These are phyloP conservation scores for Hirsutella rhossiliensis DNA, from an alignment of 2,329 filamentous ascomycete genomes.

Conservation along the genomic window DNA sequence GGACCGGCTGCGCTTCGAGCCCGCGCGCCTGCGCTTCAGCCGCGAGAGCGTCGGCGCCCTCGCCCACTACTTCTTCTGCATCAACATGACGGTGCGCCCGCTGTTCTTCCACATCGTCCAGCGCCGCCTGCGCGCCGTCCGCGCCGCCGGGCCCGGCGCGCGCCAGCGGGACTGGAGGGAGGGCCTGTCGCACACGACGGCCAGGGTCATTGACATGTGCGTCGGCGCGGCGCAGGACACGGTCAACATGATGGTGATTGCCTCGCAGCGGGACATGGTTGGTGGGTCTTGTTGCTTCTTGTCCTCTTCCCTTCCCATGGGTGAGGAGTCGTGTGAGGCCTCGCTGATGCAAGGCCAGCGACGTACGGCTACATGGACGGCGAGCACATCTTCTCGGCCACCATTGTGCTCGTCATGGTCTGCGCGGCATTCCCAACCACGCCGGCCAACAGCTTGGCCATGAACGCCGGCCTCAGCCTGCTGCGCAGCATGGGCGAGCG, in stretches of 20 bases:
- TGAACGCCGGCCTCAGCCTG: conserved; percentile 32
- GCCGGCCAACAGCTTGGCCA: conserved; percentile 26
- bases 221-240: conserved; percentile 34
- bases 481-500: conserved; percentile 37
- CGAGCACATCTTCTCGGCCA: conserved; percentile 42
- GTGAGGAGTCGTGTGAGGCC: too few species aligned
- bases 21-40: conserved; percentile 28
- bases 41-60: conserved; percentile 39
- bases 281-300: conserved; percentile 18
- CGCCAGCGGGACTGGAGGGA: conserved; percentile 21
- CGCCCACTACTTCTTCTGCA: conserved; percentile 43
- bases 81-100: conserved; percentile 44
- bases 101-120: conserved; percentile 41
- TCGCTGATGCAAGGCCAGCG: too few species aligned
- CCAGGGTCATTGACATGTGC: conserved; percentile 39
- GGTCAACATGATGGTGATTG: conserved; percentile 13
- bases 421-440: conserved; percentile 38
- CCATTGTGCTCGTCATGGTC: conserved; percentile 41
- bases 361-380: conserved; percentile 47
- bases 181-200: conserved; percentile 33
- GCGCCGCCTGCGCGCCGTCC: conserved; percentile 23
- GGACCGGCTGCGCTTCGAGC: conserved; percentile 33
- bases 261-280: conserved; percentile 25
- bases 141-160: conserved; percentile 8
- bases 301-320: not conserved